These are phyloP conservation scores for Pythium chondricola DNA, from an alignment of 352 stramenopile species.

Conservation along the genomic window DNA sequence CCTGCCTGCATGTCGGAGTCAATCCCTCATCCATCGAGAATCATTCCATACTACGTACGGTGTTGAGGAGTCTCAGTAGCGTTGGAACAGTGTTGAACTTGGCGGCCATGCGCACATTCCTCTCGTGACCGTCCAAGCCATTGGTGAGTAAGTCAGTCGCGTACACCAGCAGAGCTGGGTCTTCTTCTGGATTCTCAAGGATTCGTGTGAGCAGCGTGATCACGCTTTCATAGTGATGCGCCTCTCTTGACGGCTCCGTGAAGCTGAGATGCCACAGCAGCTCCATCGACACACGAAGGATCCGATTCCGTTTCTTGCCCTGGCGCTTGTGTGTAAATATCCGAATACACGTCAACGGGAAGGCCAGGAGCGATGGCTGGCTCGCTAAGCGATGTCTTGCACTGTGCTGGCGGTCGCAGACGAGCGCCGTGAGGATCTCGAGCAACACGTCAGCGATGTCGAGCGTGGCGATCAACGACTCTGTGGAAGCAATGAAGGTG, in stretches of 20 bases:
- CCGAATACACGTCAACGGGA: conserved; percentile 22
- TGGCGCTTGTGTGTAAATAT: conserved; percentile 11
- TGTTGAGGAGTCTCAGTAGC: conserved; percentile 27
- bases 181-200: conserved; percentile 24
- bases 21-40: not conserved
- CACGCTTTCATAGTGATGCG: conserved; percentile 3
- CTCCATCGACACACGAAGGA: conserved; percentile 38
- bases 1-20: conserved; percentile 4
- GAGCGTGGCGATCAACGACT: not conserved
- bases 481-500: conserved; percentile 20
- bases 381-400: conserved; percentile 3
- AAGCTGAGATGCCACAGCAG: conserved; percentile 27
- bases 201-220: conserved; percentile 24
- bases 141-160: conserved; percentile 30
- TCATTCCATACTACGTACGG: conserved; percentile 12
- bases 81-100: conserved; percentile 25
- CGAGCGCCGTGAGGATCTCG: conserved; percentile 33
- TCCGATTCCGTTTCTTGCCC: conserved; percentile 28
- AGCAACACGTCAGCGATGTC: conserved; percentile 33
- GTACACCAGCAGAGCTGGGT: conserved; percentile 28
- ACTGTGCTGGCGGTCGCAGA: conserved; percentile 18
- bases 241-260: conserved; percentile 4
- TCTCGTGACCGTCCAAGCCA: conserved; percentile 25
- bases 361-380: conserved; percentile 13
- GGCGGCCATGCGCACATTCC: conserved; percentile 26